phyloP scores from a whole-genome alignment of 2,329 filamentous ascomycete genomes.

The Sclerotiophoma versabilis region DNA sequence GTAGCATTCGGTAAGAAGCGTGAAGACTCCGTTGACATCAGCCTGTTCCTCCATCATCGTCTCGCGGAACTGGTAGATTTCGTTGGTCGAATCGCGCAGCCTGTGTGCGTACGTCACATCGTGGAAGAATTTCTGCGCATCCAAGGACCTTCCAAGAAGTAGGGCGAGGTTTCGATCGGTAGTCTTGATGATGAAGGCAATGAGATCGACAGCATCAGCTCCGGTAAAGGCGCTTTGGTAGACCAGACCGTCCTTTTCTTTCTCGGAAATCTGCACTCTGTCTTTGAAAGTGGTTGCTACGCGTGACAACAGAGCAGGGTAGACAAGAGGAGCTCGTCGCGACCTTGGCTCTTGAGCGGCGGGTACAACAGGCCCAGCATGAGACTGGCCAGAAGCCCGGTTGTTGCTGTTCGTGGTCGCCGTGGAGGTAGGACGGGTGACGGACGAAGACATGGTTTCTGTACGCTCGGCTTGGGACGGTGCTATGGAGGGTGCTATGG shows the following conservation, averaged over 20 bases:
- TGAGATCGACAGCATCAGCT: slow-evolving; percentile 91
- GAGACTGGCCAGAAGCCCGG: slow-evolving; percentile 54
- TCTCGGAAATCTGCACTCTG: slow-evolving; percentile 82
- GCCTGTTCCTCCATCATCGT: slow-evolving; percentile 86
- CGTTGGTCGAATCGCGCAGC: slow-evolving; percentile 88
- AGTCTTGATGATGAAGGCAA: slow-evolving; percentile 96
- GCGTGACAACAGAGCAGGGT: slow-evolving; percentile 90
- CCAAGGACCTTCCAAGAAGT: slow-evolving; percentile 86
- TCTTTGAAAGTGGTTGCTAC: slow-evolving; percentile 93
- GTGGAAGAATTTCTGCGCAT: slow-evolving; percentile 99
- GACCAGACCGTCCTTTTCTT: slow-evolving; percentile 94
- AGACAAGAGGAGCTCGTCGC: slow-evolving; percentile 81
- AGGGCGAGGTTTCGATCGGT: slow-evolving; percentile 94
- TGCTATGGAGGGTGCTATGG: slow-evolving; percentile 59
- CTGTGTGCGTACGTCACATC: slow-evolving; percentile 98
- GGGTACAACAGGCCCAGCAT: slow-evolving; percentile 55
- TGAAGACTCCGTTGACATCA: slow-evolving; percentile 94
- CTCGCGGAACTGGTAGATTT: slow-evolving; percentile 97
- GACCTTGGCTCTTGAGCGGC: slow-evolving; percentile 42
- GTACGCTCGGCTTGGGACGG: slow-evolving; percentile 66
- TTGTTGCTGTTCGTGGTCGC: slow-evolving; percentile 44
- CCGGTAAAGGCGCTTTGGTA: slow-evolving; percentile 98
- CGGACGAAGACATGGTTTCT: slow-evolving; percentile 62
- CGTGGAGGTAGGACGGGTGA: slow-evolving; percentile 53
- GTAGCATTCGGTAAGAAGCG: slow-evolving; percentile 94